Percentiles rank a stretch among this genome's conserved stretches.
phyloP scores from a whole-genome alignment of 352 stramenopile species.

The Phytophthora pluvialis region DNA sequence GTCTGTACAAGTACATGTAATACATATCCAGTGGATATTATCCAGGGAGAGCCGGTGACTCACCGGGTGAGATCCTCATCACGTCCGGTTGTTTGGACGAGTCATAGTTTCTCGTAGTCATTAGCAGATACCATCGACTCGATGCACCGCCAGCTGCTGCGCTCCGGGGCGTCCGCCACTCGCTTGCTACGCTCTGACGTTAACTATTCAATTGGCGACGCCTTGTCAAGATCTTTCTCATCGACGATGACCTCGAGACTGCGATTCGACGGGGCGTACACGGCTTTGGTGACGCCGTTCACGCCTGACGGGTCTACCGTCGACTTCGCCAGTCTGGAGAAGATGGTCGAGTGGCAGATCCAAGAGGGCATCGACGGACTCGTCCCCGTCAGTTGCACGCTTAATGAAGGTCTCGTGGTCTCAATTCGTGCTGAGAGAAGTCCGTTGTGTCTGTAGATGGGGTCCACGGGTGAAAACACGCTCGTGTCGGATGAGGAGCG shows the following conservation, averaged over 20 bases:
- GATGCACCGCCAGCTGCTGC: constrained; percentile 11
- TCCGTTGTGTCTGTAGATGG: constrained; percentile 55
- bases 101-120: background rate
- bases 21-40: too few species aligned
- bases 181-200: background rate
- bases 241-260: constrained; percentile 33
- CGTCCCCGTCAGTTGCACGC: constrained; percentile 63
- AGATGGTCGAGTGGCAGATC: constrained; percentile 92
- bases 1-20: too few species aligned
- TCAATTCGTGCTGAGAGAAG: background rate
- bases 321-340: constrained; percentile 90
- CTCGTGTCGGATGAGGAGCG: constrained; percentile 93
- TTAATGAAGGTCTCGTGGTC: background rate
- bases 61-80: constrained; percentile 12
- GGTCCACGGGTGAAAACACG: constrained; percentile 96
- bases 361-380: constrained; percentile 93
- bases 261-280: constrained; percentile 81
- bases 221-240: constrained; percentile 18
- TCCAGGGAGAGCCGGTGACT: too few species aligned
- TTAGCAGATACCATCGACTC: background rate
- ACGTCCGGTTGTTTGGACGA: constrained; percentile 9
- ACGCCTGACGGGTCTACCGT: constrained; percentile 87
- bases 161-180: background rate
- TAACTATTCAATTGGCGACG: constrained; percentile 13
- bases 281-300: constrained; percentile 96